Evolutionary conservation across 805 yeast genomes (phyloP).

Genomic region (Candida sithepensis): DNA sequence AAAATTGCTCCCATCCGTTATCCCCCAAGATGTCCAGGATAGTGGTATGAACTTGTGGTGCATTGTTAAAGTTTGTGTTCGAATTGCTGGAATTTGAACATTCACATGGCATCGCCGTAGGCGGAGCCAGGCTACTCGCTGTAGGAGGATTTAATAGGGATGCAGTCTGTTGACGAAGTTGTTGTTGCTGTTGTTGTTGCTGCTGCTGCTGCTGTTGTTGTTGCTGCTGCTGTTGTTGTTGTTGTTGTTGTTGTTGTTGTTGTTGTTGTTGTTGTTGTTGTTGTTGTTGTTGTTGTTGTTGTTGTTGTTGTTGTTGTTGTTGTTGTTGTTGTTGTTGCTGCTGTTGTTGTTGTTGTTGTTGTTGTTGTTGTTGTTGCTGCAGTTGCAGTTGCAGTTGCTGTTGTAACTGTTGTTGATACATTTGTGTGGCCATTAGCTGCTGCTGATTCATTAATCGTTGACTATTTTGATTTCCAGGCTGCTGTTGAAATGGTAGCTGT

Average conservation of each 20-base stretch:
- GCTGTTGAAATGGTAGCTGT: conserved; percentile 3
- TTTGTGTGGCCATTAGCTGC: background rate
- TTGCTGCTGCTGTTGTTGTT: too few relatives aligned
- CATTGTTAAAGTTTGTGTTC: background rate
- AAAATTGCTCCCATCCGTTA: conserved; percentile 29
- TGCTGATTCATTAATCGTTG: background rate
- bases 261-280: too few relatives aligned
- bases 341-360: too few relatives aligned
- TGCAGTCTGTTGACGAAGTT: background rate
- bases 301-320: too few relatives aligned
- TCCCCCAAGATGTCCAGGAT: conserved; percentile 30
- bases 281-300: background rate
- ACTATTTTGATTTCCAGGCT: background rate
- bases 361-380: background rate
- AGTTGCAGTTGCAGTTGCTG: background rate
- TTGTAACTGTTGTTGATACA: too few relatives aligned
- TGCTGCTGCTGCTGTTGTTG: background rate
- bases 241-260: background rate
- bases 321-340: background rate
- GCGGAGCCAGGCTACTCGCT: too few relatives aligned
- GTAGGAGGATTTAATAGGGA: background rate
- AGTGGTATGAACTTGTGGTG: conserved; percentile 13
- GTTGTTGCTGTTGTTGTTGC: background rate
- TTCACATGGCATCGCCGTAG: too few relatives aligned
- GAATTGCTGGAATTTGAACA: conserved; percentile 2